Base-by-base conservation (phyloP, 495 filamentous ascomycete species). In the Neurospora sp. region DNA sequence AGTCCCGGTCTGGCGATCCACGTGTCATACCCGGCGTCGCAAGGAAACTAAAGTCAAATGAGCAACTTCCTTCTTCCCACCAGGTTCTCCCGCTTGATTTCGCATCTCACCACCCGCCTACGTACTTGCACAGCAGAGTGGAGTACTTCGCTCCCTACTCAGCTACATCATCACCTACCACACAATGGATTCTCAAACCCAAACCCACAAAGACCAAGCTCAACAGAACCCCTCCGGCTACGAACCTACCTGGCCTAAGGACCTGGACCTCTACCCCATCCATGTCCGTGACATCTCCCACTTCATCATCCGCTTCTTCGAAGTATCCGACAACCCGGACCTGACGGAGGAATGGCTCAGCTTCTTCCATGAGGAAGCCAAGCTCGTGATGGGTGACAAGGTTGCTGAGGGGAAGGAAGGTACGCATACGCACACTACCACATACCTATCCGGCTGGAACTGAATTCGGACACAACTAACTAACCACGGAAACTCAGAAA, bases 241-340 rank as follows among this genome's bases (percentile, higher is more conserved):
- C 72, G 36, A 73, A 37, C 77, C 81, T 7, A 69, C 59, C 31
- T 82, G 79, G 73, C 84, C 85, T 0, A 66, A n/a, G 43, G 74
- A 75, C 42, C 62, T 71, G 5, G 37, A 48, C 19, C 31, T 78
- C 2, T n/a, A 76, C 79, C 39, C 70, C 69, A 38, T 77, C 72
- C 11, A n/a, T 5, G 42, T 5, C 39, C 11, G 4, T n/a, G 8
- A n/a, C 19, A 59, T 83, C 54, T 77, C 76, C 69, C 19, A 72
- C 2, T 84, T 84, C 62, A 78, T 85, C 73, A 37, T 74, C 40
- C 37, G 59, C 9, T 85, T 85, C 74, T 85, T 79, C 75, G 73
- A 77, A 13, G 72, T 75, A 31, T 85, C 83, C 13, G 83, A 85
- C 71, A 76, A 79, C 17, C 73, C 76, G 3, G 76, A 74, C 17